Conservation (phyloP, 164 flowering plant species). For the Houttuynia cordata region DNA sequence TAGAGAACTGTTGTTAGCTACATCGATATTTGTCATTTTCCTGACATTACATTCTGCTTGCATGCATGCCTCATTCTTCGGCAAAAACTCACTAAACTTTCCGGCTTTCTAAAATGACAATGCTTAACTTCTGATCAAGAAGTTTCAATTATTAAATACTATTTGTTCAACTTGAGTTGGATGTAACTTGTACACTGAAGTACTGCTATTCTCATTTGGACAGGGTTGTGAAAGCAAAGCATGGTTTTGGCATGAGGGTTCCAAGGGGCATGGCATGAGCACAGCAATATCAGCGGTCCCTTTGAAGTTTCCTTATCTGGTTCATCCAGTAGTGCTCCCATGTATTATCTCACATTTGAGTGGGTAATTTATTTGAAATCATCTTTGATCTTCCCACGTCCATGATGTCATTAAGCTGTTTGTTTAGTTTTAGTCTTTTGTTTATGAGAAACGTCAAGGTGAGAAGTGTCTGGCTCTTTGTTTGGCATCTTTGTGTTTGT, state of each 20-base stretch:
- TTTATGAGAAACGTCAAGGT: neutral
- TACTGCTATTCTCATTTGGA: neutral
- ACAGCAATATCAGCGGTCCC: neutral
- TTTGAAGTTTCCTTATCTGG: neutral
- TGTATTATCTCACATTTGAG: neutral
- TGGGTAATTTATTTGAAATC: neutral
- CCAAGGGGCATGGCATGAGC: conserved; percentile 3
- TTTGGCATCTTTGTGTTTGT: neutral
- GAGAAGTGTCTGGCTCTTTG: neutral
- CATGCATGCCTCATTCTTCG: too few relatives aligned
- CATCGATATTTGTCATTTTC: too few relatives aligned
- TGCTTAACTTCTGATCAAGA: too few relatives aligned
- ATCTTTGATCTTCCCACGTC: neutral
- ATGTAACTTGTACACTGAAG: neutral
- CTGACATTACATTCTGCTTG: too few relatives aligned
- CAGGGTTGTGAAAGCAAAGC: conserved; percentile 14
- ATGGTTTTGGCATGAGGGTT: conserved; percentile 15
- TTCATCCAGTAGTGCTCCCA: neutral
- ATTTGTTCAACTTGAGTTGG: neutral
- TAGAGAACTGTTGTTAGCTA: too few relatives aligned
- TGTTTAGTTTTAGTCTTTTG: neutral
- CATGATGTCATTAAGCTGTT: neutral
- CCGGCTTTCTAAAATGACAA: neutral
- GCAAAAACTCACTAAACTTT: too few relatives aligned
- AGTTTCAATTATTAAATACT: too few relatives aligned